phyloP scores from a whole-genome alignment of 2,329 filamentous ascomycete species.

The Chaetomiaceae sp. region DNA sequence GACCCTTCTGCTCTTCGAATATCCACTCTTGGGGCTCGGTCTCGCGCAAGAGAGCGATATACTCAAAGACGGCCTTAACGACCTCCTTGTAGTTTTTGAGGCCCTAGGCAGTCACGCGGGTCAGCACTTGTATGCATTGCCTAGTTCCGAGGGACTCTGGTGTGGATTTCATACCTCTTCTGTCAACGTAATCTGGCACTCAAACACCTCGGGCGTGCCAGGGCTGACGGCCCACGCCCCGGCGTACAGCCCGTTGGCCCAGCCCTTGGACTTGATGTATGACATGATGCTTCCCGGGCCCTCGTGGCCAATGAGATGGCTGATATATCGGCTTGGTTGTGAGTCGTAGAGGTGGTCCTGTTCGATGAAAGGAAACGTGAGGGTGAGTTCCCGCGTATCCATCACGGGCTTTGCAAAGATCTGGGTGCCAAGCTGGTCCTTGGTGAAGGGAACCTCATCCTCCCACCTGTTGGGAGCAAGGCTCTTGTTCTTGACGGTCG shows the following conservation, averaged over 20 bases:
- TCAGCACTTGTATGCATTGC: too few species aligned
- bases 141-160: background rate
- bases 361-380: slow-evolving; percentile 81
- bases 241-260: slow-evolving; percentile 78
- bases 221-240: slow-evolving; percentile 73
- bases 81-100: slow-evolving; percentile 78
- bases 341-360: slow-evolving; percentile 75
- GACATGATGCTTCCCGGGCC: slow-evolving; percentile 88
- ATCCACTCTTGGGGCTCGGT: slow-evolving; percentile 85
- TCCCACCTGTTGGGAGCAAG: slow-evolving; percentile 57
- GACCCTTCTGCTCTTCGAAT: slow-evolving; percentile 82
- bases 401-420: slow-evolving; percentile 89
- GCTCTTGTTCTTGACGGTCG: slow-evolving; percentile 75
- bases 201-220: slow-evolving; percentile 71
- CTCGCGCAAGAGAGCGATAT: slow-evolving; percentile 80
- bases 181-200: slow-evolving; percentile 72
- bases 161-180: slow-evolving; percentile 57
- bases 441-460: slow-evolving; percentile 45
- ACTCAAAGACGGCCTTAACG: slow-evolving; percentile 81
- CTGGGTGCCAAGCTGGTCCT: slow-evolving; percentile 56
- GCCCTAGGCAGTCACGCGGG: slow-evolving; percentile 46
- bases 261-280: slow-evolving; percentile 84
- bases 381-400: slow-evolving; percentile 73
- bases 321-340: slow-evolving; percentile 79
- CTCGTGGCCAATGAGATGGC: slow-evolving; percentile 87